Conservation (phyloP, 495 filamentous ascomycete species). For the Daldinia bambusicola region DNA sequence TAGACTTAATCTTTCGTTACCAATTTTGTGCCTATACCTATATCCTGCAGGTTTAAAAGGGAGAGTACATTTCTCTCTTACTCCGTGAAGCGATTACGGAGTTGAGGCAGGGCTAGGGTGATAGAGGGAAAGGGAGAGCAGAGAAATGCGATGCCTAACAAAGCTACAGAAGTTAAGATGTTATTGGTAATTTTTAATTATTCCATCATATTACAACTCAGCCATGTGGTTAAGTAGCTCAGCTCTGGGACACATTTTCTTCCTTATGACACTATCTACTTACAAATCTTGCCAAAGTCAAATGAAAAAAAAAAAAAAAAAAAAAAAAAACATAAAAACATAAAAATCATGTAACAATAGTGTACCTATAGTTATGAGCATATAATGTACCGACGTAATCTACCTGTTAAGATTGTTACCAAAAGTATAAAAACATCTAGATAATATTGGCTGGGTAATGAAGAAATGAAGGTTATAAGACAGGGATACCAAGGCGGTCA, state of each 20-base stretch:
- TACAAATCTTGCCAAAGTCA: too few relatives aligned
- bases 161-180: not conserved
- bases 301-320: too few relatives aligned
- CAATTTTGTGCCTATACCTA: not conserved
- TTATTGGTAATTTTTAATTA: not conserved
- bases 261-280: slow-evolving; percentile 1
- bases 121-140: not conserved
- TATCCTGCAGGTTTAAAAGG: not conserved
- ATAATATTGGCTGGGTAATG: not conserved
- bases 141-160: not conserved
- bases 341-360: too few relatives aligned
- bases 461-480: not conserved
- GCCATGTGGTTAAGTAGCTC: not conserved
- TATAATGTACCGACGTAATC: too few relatives aligned
- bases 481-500: not conserved
- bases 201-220: not conserved
- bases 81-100: not conserved
- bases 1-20: slow-evolving; percentile 11
- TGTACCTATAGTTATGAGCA: not conserved
- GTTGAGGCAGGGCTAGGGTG: not conserved
- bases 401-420: not conserved
- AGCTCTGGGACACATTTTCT: not conserved
- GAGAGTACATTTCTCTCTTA: not conserved
- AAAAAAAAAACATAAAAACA: too few relatives aligned
- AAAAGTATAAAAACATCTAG: not conserved